phyloP scores from a whole-genome alignment of 2,329 filamentous ascomycete species.

The Scedosporium boydii region DNA sequence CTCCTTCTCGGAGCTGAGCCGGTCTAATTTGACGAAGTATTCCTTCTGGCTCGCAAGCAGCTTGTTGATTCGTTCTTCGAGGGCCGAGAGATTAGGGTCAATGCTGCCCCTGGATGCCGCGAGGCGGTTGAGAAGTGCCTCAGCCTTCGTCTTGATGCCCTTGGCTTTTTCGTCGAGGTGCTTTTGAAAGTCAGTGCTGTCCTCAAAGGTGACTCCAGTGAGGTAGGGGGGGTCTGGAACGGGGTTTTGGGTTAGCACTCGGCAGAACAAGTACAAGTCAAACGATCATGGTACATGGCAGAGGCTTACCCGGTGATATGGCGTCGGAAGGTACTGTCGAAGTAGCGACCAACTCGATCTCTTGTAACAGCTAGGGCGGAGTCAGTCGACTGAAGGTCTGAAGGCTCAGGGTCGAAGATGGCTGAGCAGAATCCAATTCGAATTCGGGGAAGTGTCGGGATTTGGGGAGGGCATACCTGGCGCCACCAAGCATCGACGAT shows the following conservation, averaged over 20 bases:
- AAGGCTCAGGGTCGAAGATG: not conserved
- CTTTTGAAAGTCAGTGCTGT: conserved; percentile 63
- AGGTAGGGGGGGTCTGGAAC: conserved; percentile 42
- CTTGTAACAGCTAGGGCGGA: conserved; percentile 47
- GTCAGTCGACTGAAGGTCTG: not conserved
- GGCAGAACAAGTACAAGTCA: not conserved
- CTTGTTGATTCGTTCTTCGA: conserved; percentile 67
- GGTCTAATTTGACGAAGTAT: conserved; percentile 66
- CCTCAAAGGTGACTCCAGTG: conserved; percentile 52
- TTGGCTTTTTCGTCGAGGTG: conserved; percentile 71
- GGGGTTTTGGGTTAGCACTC: not conserved
- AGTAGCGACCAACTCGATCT: conserved; percentile 50
- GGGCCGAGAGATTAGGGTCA: conserved; percentile 57
- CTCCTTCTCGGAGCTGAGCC: conserved; percentile 68
- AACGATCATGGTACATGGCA: not conserved
- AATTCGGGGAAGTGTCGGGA: not conserved
- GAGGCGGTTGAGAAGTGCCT: conserved; percentile 54
- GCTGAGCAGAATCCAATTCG: not conserved
- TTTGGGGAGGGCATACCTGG: conserved; percentile 54
- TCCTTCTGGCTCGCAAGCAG: conserved; percentile 77
- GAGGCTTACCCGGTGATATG: conserved; percentile 29
- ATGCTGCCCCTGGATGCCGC: conserved; percentile 41
- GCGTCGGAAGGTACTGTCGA: conserved; percentile 34
- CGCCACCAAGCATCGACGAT: conserved; percentile 89
- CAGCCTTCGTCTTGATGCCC: conserved; percentile 65